Base-by-base conservation (phyloP, 495 filamentous ascomycete genomes). In the Aspergillus funiculosus region DNA sequence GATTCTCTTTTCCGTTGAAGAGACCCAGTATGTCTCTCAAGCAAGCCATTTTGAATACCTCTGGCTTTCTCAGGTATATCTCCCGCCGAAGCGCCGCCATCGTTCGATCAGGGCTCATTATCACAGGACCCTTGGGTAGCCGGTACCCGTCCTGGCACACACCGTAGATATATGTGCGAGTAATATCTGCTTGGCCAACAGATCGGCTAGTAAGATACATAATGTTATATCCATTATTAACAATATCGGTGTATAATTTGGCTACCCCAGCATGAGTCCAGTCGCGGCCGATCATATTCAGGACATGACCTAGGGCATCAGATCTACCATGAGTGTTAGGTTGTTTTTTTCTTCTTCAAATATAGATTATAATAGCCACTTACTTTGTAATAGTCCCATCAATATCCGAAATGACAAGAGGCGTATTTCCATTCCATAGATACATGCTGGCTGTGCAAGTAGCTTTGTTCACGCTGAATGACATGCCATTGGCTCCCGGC, bases 41-140 rank as follows among this genome's bases (percentile, higher is more conserved):
- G 50, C 94, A 97, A 4, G 91, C 85, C 92, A 99, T 99, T 68
- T 99, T 99, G 79, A 99, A 99, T 3, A 97, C 88, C 59, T 99
- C 90, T 0, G 92, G 92, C 63, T 97, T 95, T 31, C 94, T 81
- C 14, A 99, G 73, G 57, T 99, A 99, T 8, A 99, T 82, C 61
- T 99, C 92, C 28, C 92, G 80, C 53, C 91, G 75, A 13, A 99
- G 72, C 1, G 92, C 94, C n/a, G 94, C 88, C 68, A 97, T 94
- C 1, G 90, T 97, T 20, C 92, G 78, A 66, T 99, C 92, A 0
- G 92, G 92, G 28, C 86, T 92, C 64, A 95, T 82, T 46, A 99
- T 96, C 0, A 90, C 89, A 4, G 92, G 92, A 0, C 92, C 92
- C 53, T 83, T 85, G 0, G 92, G 92, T 11, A 99, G 59, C 22